Evolutionary conservation across 1,284 basidiomycete genomes (phyloP), one percentile per base, ranked within the genome.

Genomic region (Cutaneotrichosporon curvatum): DNA sequence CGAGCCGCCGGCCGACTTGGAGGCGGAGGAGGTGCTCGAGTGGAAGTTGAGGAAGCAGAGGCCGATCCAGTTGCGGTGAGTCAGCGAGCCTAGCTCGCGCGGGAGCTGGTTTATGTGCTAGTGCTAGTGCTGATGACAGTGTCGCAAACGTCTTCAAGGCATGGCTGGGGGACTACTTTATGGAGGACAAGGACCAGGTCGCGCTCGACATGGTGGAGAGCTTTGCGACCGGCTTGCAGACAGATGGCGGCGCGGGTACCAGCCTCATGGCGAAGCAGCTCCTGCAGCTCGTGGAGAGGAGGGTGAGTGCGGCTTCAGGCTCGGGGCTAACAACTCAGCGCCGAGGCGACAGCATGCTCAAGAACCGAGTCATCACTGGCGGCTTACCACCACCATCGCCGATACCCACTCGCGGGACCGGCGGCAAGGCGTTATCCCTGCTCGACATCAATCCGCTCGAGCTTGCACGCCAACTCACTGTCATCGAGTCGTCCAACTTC

Each of bases 41-140:
- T 99, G 95, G 95, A 79, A 73, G 18, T 83, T 83, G 60, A 75
- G 85, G 65, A 98, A 97, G 75, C 89, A 92, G 65, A 82, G 84
- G 59, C 80, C 90, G 31, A 85, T 96, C 48, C 85, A 87, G 46
- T 80, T 86, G 63, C 80, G 91, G 90, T 91, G 60, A 37, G 81
- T n/a, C n/a, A n/a, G n/a, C n/a, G n/a, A n/a, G n/a, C n/a, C n/a
- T n/a, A n/a, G n/a, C n/a, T n/a, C n/a, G n/a, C n/a, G n/a, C n/a
- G n/a, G n/a, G n/a, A n/a, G n/a, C n/a, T n/a, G n/a, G n/a, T n/a
- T n/a, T n/a, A n/a, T n/a, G n/a, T n/a, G n/a, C n/a, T n/a, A n/a
- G n/a, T n/a, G n/a, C n/a, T n/a, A 23, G 21, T n/a, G 28, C 42
- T 44, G 35, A 44, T 25, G 8, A 3, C 60, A 88, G 87, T 30